These are phyloP conservation scores for Cruciata laevipes DNA, from an alignment of 257 asterid genomes.

Conservation along the genomic window DNA sequence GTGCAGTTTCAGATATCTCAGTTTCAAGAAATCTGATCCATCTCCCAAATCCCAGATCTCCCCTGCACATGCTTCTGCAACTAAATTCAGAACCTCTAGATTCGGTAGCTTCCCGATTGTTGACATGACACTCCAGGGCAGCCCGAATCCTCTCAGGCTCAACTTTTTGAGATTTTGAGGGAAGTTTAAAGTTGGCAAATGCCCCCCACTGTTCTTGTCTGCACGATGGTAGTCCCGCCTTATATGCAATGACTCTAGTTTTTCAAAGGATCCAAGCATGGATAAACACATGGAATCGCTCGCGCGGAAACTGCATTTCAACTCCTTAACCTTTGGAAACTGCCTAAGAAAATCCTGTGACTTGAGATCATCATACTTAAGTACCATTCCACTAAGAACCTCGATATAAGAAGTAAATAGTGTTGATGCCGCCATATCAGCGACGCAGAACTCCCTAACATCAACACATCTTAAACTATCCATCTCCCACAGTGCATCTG, in stretches of 20 bases:
- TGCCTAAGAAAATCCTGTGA: background rate
- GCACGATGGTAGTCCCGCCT: background rate
- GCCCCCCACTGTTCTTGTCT: background rate
- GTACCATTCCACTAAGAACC: background rate
- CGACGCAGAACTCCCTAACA: background rate
- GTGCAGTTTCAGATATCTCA: background rate
- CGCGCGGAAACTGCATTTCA: background rate
- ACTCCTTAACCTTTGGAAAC: background rate
- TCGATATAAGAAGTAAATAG: background rate
- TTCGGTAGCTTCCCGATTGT: background rate
- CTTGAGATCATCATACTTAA: background rate
- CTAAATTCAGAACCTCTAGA: background rate
- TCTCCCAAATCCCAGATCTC: background rate
- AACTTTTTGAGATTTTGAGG: background rate
- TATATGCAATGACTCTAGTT: background rate
- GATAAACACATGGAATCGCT: background rate
- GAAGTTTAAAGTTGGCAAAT: slow-evolving; percentile 1
- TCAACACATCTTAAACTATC: background rate
- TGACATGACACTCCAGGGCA: background rate
- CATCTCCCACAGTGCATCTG: background rate
- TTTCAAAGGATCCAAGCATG: background rate
- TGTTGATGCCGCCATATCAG: background rate
- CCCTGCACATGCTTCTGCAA: background rate
- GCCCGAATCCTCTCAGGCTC: background rate
- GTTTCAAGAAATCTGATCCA: background rate